Evolutionary conservation across 331 rosid genomes (phyloP).

Genomic region (Saraca asoca): DNA sequence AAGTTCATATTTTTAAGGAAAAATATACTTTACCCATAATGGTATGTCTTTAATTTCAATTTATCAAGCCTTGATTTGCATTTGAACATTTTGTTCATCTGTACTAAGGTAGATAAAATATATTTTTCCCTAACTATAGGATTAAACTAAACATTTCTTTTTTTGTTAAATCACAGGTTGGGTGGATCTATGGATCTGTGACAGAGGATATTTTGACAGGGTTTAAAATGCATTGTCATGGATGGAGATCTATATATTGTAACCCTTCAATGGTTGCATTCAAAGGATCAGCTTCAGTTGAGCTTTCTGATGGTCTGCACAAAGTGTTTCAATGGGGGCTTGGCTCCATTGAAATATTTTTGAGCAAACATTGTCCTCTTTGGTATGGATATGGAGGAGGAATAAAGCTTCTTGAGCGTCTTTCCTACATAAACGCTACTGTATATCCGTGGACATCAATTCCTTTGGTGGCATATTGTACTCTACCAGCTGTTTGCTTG

Average conservation of each 20-base stretch:
- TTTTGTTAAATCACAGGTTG: conserved; percentile 87
- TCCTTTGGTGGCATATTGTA: conserved; percentile 88
- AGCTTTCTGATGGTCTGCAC: conserved; percentile 88
- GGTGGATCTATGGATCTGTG: conserved; percentile 98
- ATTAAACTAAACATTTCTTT: no score
- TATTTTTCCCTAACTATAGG: no score
- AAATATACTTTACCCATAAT: no score
- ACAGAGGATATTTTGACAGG: conserved; percentile 99
- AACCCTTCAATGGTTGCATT: conserved; percentile 97
- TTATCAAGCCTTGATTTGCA: no score
- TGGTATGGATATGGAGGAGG: conserved; percentile 99
- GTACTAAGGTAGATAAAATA: no score
- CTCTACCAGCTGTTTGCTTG: conserved; percentile 93
- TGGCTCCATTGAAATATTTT: conserved; percentile 97
- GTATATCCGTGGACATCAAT: conserved; percentile 95
- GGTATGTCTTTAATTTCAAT: no score
- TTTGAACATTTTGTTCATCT: no score
- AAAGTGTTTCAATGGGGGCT: conserved; percentile 99
- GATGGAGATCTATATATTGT: conserved; percentile 99
- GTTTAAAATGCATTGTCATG: conserved; percentile 98
- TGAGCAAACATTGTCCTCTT: conserved; percentile 98
- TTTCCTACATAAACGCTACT: conserved; percentile 92
- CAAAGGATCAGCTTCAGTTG: conserved; percentile 97
- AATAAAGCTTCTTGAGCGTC: conserved; percentile 77
- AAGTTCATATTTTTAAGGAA: no score